Evolutionary conservation across 2,329 filamentous ascomycete genomes (phyloP), one percentile per base, ranked within the genome.

Genomic region (Diaporthe vaccinii): DNA sequence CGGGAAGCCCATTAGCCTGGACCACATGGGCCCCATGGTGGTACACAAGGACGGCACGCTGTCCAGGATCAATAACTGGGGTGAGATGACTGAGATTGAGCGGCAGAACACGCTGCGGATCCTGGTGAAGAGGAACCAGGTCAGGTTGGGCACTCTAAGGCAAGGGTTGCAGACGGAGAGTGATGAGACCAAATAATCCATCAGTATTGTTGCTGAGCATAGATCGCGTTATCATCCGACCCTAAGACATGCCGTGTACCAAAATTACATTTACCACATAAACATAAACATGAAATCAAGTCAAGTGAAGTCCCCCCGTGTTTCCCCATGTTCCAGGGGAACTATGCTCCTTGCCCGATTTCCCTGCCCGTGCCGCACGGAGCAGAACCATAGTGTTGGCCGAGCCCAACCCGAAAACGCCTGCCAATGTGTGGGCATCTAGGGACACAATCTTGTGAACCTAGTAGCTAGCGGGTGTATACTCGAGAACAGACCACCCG

Each of bases 1-100:
- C 78, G 85, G 84, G 68, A 81, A 82, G 72, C 82, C 84, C 20
- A 87, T 93, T 58, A 90, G 88, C 68, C 88, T 95, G 12, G 92
- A 94, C 80, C 88, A 91, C 76, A 85, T 95, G 34, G 93, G 94
- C 0, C 94, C 94, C 2, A 86, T 95, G 79, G 93, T 96, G 1
- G 91, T 95, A 73, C 93, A 95, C 82, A 85, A 87, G 76, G 92
- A 96, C 82, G 94, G 94, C 28, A 92, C 92, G 12, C 83, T 95
- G 78, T 91, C 91, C 74, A 89, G 93, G 46, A 93, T 96, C 79
- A 84, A 88, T 49, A 95, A 96, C 82, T 96, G 93, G 93, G 86
- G 85, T 12, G 85, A 91, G 78, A 95, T 95, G 93, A 89, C 89
- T 2, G 90, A 91, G 36, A 87, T 91, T 9, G 93, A 95, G 86